Evolutionary conservation across 768 basidiomycete species (phyloP).

Genomic region (Termitomyces sp.): DNA sequence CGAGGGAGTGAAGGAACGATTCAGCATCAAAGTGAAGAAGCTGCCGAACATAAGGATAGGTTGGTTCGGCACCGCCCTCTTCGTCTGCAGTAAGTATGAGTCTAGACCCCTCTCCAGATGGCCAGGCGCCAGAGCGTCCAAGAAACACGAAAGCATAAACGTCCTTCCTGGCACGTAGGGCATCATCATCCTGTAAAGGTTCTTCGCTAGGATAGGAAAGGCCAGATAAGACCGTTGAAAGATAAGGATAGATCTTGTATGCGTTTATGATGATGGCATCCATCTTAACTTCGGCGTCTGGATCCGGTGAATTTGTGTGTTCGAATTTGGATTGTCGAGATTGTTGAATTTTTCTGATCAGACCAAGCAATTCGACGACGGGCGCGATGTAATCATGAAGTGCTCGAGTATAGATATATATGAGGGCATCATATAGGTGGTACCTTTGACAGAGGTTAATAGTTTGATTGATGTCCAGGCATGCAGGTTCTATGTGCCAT

Average conservation of each 20-base stretch:
- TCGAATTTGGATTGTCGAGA: constrained; percentile 36
- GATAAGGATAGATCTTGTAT: constrained; percentile 89
- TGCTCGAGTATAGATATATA: constrained; percentile 89
- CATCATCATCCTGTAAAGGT: constrained; percentile 58
- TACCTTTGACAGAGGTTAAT: constrained; percentile 80
- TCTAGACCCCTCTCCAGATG: constrained; percentile 60
- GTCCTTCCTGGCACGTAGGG: constrained; percentile 59
- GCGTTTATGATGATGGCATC: constrained; percentile 66
- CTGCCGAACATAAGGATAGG: constrained; percentile 85
- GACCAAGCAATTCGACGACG: constrained; percentile 73
- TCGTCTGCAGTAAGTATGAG: constrained; percentile 73
- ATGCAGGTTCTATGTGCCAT: constrained; percentile 91
- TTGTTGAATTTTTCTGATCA: constrained; percentile 66
- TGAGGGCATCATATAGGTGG: constrained; percentile 86
- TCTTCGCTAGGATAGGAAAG: constrained; percentile 84
- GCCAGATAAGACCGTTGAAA: constrained; percentile 76
- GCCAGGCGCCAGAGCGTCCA: constrained; percentile 76
- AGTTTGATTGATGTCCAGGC: constrained; percentile 90
- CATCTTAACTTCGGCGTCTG: constrained; percentile 28
- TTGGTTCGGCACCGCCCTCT: constrained; percentile 70
- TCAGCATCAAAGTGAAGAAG: constrained; percentile 89
- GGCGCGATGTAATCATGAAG: constrained; percentile 87
- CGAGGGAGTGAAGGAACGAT: constrained; percentile 88
- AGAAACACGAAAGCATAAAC: constrained; percentile 84
- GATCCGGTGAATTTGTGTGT: constrained; percentile 21